A percentile compares a stretch with the other conserved stretches of the same genome.
Evolutionary conservation across 345 rosid genomes (phyloP).

Genomic region (Cardamine chenopodiifolia): DNA sequence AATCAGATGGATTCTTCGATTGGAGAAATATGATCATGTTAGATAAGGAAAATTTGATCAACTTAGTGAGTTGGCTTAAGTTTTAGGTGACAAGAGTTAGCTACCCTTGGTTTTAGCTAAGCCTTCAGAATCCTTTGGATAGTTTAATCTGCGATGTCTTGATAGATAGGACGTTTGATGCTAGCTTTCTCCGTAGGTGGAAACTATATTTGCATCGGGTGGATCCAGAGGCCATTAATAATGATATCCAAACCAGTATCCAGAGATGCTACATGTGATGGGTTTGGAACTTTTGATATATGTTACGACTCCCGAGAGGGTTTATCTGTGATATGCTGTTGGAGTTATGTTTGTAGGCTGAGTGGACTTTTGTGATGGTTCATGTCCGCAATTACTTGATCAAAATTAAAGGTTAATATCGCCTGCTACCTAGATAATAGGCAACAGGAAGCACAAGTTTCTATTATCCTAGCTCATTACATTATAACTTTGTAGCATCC

Average conservation of each 20-base stretch:
- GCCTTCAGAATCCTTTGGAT: background rate
- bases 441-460: background rate
- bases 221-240: slow-evolving; percentile 3
- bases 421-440: slow-evolving; percentile 17
- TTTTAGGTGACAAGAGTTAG: slow-evolving; percentile 9
- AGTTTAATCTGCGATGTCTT: background rate
- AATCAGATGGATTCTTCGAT: background rate
- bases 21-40: background rate
- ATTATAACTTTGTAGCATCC: slow-evolving; percentile 14
- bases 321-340: background rate
- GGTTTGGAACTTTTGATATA: background rate
- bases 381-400: background rate
- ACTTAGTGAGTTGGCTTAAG: background rate
- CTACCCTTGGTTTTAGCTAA: background rate
- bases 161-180: slow-evolving; percentile 11
- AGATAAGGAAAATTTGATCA: background rate
- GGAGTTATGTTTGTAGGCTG: background rate
- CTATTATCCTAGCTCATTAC: background rate
- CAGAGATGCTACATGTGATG: slow-evolving; percentile 9
- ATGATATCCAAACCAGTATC: background rate
- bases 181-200: slow-evolving; percentile 19
- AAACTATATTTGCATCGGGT: background rate
- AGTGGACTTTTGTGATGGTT: slow-evolving; percentile 16
- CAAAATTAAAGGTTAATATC: background rate
- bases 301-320: background rate